Base-by-base conservation (phyloP, 1,284 basidiomycete species). In the Ceratobasidium sp. region DNA sequence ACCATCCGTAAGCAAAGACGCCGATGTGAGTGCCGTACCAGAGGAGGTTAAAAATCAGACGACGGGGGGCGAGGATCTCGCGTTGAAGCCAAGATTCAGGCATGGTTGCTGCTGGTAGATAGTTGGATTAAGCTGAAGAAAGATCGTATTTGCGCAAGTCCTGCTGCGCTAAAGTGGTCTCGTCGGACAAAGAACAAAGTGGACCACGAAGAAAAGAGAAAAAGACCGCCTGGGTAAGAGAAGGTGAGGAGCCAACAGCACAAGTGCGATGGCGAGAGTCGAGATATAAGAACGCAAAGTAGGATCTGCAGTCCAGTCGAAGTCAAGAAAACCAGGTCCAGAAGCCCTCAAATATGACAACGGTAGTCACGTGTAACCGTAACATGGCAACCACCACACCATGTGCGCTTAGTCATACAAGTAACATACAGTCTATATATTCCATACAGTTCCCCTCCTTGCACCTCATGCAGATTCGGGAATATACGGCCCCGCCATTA, bases 1-100 rank as follows among this genome's bases (percentile, higher is more conserved):
- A 84, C 92, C 93, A 94, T 32, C 93, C 93, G 80, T 92, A 90
- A 1, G 82, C 89, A 77, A 94, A 94, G 78, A 91, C 81, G 77
- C 82, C 83, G 57, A 92, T 75, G 74, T 94, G 92, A 3, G 86
- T 77, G 69, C 91, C 90, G 78, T 94, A 92, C 82, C 93, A 94
- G 50, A 94, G 77, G 76, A 91, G 78, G 77, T 92, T 92, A 83
- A 93, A 92, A 73, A 84, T 79, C 75, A 92, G 86, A 77, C 90
- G 86, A 78, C 87, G 83, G 1, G 85, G 85, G 35, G 78, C 82
- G 72, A 91, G 83, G 76, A 93, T 87, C 82, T 93, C 91, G 87
- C 85, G 58, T 84, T 86, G 78, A 92, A 87, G 89, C 91, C 93
- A 78, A 78, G 85, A 83, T 87, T 55, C 43, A 73, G 44, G 52